Conservation (phyloP, 2,329 filamentous ascomycete species). For the Aspergillus pseudoterreus region DNA sequence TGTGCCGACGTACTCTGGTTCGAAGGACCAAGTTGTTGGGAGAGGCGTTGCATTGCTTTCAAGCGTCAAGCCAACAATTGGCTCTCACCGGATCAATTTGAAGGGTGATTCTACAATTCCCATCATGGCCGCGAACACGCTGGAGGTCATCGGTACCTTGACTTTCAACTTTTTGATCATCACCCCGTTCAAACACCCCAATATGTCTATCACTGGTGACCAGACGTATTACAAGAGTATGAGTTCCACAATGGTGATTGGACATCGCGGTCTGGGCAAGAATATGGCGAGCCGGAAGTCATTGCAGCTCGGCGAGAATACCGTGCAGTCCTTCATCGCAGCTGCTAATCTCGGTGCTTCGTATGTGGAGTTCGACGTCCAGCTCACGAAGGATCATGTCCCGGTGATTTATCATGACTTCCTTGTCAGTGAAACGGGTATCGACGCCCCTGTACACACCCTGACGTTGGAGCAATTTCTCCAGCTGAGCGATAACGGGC, state of each 20-base stretch:
- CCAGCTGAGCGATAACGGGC: slow-evolving; percentile 66
- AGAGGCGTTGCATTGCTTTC: slow-evolving; percentile 85
- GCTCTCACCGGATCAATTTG: slow-evolving; percentile 81
- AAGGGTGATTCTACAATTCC: slow-evolving; percentile 91
- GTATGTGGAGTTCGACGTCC: slow-evolving; percentile 77
- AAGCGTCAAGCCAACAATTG: slow-evolving; percentile 76
- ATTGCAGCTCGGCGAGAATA: slow-evolving; percentile 93
- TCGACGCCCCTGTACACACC: slow-evolving; percentile 93
- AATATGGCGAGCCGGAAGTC: slow-evolving; percentile 81
- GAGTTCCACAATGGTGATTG: slow-evolving; percentile 78
- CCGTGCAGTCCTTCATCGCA: slow-evolving; percentile 89
- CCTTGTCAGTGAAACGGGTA: slow-evolving; percentile 92
- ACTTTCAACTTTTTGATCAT: slow-evolving; percentile 97
- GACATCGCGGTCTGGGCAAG: slow-evolving; percentile 77
- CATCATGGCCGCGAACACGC: slow-evolving; percentile 72
- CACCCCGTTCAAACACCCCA: slow-evolving; percentile 88
- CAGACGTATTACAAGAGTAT: slow-evolving; percentile 97
- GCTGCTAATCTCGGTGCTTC: slow-evolving; percentile 85
- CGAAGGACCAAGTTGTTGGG: slow-evolving; percentile 76
- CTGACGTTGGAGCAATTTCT: slow-evolving; percentile 89
- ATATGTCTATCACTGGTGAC: slow-evolving; percentile 84
- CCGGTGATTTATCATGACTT: slow-evolving; percentile 99
- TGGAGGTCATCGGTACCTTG: slow-evolving; percentile 90
- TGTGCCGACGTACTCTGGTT: slow-evolving; percentile 87
- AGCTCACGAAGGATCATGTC: slow-evolving; percentile 97